Conservation (phyloP, 1,139 yeast genomes). For the Debaryomyces fabryi region DNA sequence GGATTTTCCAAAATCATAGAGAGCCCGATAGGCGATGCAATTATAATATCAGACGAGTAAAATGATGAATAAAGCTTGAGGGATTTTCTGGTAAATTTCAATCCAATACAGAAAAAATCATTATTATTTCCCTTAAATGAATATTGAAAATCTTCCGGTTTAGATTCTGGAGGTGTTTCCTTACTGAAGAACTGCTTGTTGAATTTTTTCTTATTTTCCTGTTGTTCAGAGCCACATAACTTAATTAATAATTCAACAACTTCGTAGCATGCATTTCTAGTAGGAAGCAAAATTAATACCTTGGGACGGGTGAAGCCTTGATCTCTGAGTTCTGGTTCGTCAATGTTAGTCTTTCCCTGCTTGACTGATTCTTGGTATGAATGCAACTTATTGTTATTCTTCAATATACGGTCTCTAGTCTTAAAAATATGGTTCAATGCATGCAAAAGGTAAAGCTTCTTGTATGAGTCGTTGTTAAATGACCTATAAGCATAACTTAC, state of each 20-base stretch:
- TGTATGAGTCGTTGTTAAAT: conserved; percentile 51
- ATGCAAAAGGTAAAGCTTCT: conserved; percentile 70
- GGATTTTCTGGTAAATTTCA: conserved; percentile 87
- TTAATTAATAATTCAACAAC: conserved; percentile 65
- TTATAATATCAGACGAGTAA: conserved; percentile 79
- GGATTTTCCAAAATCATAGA: conserved; percentile 74
- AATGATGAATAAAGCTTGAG: conserved; percentile 82
- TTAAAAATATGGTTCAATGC: conserved; percentile 80
- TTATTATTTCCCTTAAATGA: conserved; percentile 87
- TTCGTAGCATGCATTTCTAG: conserved; percentile 76
- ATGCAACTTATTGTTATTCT: conserved; percentile 65
- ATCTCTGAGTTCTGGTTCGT: conserved; percentile 70
- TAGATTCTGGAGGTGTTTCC: conserved; percentile 56
- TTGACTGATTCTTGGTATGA: conserved; percentile 46
- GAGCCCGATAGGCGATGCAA: conserved; percentile 92
- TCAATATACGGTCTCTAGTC: conserved; percentile 79
- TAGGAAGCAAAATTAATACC: conserved; percentile 79
- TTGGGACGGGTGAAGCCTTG: conserved; percentile 97
- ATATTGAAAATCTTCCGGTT: conserved; percentile 82
- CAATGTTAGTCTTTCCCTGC: conserved; percentile 38
- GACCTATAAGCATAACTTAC: conserved; percentile 58
- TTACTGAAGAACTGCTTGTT: conserved; percentile 65
- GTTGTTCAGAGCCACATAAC: conserved; percentile 69
- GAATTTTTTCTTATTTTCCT: conserved; percentile 81
- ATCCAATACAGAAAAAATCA: conserved; percentile 87